A percentile compares a stretch with the other conserved stretches of the same genome.
These are phyloP conservation scores for Cornus controversa DNA, from an alignment of 148 eudicot genomes.

Conservation along the genomic window DNA sequence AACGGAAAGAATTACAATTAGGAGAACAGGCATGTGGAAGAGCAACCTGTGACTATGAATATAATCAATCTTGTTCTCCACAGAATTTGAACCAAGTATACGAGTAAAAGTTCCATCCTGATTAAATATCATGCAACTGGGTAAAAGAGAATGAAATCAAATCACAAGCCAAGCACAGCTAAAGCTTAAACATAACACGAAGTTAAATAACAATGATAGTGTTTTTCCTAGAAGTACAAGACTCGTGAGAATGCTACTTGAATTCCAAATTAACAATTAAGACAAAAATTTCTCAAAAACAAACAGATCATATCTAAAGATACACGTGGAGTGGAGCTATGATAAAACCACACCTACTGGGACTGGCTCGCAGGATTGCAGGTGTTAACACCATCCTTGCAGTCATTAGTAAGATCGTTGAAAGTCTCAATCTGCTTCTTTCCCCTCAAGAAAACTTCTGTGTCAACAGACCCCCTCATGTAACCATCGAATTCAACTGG, in stretches of 20 bases:
- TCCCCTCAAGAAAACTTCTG: constrained; percentile 92
- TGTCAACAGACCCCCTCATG: constrained; percentile 87
- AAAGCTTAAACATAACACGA: constrained; percentile 3
- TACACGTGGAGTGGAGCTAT: constrained; percentile 5
- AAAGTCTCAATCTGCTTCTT: constrained; percentile 92
- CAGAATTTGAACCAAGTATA: too few species aligned
- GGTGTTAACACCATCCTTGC: constrained; percentile 93
- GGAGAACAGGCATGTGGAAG: too few species aligned
- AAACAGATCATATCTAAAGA: neutral
- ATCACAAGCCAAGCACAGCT: neutral
- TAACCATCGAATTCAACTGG: constrained; percentile 95
- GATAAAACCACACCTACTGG: neutral
- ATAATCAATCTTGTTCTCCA: too few species aligned
- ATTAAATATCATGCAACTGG: neutral
- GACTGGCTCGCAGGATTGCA: constrained; percentile 47
- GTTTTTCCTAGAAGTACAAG: neutral
- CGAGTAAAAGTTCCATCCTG: too few species aligned
- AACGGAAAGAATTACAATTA: too few species aligned
- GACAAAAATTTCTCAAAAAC: constrained; percentile 5
- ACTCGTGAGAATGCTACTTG: neutral
- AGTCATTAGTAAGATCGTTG: constrained; percentile 90
- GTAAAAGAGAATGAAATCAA: neutral
- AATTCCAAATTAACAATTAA: constrained; percentile 4
- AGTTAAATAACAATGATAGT: neutral
- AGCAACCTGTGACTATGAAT: too few species aligned